Evolutionary conservation across 192 early-diverging fungal species (phyloP).

Genomic region (Coemansia asiatica): DNA sequence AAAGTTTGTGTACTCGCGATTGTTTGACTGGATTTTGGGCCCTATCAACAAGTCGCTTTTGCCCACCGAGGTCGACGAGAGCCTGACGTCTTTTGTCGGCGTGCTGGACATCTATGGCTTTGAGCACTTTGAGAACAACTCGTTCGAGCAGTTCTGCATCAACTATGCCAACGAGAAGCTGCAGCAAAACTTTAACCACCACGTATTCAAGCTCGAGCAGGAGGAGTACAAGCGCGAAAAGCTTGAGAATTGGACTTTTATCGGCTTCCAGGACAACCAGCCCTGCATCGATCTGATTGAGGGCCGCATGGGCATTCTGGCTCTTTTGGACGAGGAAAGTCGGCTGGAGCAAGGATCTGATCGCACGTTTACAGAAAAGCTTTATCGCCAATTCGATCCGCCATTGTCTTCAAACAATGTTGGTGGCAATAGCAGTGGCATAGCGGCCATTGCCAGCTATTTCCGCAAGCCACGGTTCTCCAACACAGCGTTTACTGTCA

Average conservation of each 20-base stretch:
- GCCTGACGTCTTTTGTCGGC: slow-evolving; percentile 73
- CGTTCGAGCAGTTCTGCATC: slow-evolving; percentile 72
- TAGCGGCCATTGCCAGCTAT: slow-evolving; percentile 26
- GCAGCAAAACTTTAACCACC: slow-evolving; percentile 69
- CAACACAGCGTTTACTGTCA: slow-evolving; percentile 84
- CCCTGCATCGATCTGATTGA: slow-evolving; percentile 99
- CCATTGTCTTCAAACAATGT: background rate
- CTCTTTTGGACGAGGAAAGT: slow-evolving; percentile 84
- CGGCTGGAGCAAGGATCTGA: slow-evolving; percentile 53
- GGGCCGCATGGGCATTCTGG: slow-evolving; percentile 83
- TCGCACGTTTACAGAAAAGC: slow-evolving; percentile 53
- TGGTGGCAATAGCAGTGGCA: background rate
- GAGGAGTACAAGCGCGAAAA: slow-evolving; percentile 90
- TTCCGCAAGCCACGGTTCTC: slow-evolving; percentile 96
- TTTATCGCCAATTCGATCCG: slow-evolving; percentile 40
- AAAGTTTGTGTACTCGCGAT: slow-evolving; percentile 73
- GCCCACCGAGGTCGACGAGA: slow-evolving; percentile 56
- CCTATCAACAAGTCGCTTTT: slow-evolving; percentile 74
- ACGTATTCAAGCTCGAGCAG: slow-evolving; percentile 70
- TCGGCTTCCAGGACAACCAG: slow-evolving; percentile 98
- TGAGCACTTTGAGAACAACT: slow-evolving; percentile 59
- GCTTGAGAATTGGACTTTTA: slow-evolving; percentile 90
- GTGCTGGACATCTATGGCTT: slow-evolving; percentile 88
- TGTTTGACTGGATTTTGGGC: slow-evolving; percentile 83
- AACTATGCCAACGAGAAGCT: slow-evolving; percentile 91